A percentile compares a stretch with the other conserved stretches of the same genome.
Evolutionary conservation across 306 rosid species (phyloP).

Genomic region (Oxytropis ochrocephala): DNA sequence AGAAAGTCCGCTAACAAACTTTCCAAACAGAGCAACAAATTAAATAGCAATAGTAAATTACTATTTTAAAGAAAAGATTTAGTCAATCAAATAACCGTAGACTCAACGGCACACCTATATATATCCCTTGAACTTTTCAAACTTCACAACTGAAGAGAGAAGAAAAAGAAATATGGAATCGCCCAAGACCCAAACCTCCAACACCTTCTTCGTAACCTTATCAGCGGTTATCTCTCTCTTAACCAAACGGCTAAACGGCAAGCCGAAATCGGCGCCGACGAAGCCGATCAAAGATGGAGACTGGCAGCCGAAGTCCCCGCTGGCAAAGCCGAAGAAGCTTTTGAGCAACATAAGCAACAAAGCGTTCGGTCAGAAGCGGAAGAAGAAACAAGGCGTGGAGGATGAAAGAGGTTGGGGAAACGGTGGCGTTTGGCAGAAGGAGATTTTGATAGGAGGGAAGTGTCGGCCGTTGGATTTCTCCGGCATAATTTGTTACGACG

Average conservation of each 20-base stretch:
- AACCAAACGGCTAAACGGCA: slow-evolving; percentile 34
- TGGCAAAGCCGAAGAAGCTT: slow-evolving; percentile 53
- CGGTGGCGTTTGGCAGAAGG: slow-evolving; percentile 93
- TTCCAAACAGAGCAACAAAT: neutral
- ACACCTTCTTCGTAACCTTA: slow-evolving; percentile 29
- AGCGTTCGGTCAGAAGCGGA: slow-evolving; percentile 31
- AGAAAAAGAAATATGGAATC: neutral
- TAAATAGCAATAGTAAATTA: neutral
- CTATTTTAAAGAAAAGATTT: neutral
- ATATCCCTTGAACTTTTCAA: neutral
- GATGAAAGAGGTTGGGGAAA: slow-evolving; percentile 47
- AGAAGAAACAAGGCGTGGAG: slow-evolving; percentile 16
- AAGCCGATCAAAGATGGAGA: neutral
- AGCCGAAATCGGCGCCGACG: slow-evolving; percentile 1
- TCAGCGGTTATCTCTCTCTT: slow-evolving; percentile 35
- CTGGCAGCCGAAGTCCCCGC: slow-evolving; percentile 23
- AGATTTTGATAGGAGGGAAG: slow-evolving; percentile 85
- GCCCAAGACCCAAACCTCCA: slow-evolving; percentile 12
- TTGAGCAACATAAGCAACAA: slow-evolving; percentile 58
- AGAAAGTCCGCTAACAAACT: neutral
- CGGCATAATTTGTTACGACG: slow-evolving; percentile 67
- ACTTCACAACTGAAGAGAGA: neutral
- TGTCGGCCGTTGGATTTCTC: slow-evolving; percentile 83
- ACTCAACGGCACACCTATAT: slow-evolving; percentile 25
- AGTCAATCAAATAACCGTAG: slow-evolving; percentile 26